Evolutionary conservation across 805 yeast species (phyloP).

Genomic region (Candida hispaniensis): DNA sequence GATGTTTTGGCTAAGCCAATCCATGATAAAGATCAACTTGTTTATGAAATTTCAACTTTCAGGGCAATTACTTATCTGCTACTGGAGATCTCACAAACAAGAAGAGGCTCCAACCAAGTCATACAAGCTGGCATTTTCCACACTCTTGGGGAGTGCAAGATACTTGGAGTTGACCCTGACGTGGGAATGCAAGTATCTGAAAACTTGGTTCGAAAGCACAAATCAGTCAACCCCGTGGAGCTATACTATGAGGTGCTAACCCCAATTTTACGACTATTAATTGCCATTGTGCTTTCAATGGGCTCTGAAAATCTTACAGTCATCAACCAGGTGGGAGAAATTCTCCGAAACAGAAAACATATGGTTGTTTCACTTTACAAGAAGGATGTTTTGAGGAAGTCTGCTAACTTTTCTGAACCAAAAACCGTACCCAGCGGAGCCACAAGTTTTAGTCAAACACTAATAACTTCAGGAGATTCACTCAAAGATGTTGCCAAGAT

Average conservation of each 20-base stretch:
- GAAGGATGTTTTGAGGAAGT: constrained; percentile 34
- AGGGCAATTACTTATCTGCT: constrained; percentile 60
- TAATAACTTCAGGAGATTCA: neutral
- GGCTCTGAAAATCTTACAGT: constrained; percentile 65
- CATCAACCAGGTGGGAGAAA: constrained; percentile 39
- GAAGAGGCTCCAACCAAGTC: constrained; percentile 65
- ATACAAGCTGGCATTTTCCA: constrained; percentile 65
- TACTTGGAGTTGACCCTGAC: constrained; percentile 66
- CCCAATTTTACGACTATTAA: constrained; percentile 63
- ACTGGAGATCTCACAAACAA: constrained; percentile 63
- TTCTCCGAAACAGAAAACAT: constrained; percentile 43
- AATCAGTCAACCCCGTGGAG: constrained; percentile 38
- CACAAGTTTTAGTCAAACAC: constrained; percentile 1
- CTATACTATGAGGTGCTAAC: constrained; percentile 50
- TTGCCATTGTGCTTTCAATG: constrained; percentile 58
- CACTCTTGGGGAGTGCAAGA: constrained; percentile 43
- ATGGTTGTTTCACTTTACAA: constrained; percentile 54
- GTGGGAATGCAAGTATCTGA: constrained; percentile 48
- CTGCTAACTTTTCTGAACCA: constrained; percentile 23
- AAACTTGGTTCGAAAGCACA: constrained; percentile 12
- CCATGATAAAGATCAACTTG: constrained; percentile 36
- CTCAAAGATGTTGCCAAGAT: constrained; percentile 41
- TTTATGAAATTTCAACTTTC: constrained; percentile 66
- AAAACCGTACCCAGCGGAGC: constrained; percentile 33
- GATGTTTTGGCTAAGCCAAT: constrained; percentile 1